Evolutionary conservation across 352 stramenopile genomes (phyloP).

Genomic region (Globisporangium cystogenes): DNA sequence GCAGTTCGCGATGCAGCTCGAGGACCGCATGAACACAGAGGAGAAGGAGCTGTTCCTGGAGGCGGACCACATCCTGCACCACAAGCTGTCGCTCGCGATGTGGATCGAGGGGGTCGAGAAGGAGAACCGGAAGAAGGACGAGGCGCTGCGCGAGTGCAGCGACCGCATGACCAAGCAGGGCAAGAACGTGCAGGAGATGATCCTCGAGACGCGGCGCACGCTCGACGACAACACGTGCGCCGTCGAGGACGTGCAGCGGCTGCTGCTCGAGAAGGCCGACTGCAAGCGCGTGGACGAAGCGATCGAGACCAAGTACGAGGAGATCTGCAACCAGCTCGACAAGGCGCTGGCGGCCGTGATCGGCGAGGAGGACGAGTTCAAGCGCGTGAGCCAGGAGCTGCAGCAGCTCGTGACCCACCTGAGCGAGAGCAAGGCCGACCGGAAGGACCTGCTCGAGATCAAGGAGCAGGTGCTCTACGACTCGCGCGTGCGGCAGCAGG

Average conservation of each 20-base stretch:
- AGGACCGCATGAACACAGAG: constrained; percentile 77
- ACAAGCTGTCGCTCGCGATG: constrained; percentile 68
- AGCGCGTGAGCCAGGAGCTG: constrained; percentile 75
- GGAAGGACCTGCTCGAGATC: constrained; percentile 80
- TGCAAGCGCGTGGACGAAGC: constrained; percentile 81
- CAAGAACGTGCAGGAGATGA: constrained; percentile 82
- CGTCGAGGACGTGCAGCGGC: constrained; percentile 74
- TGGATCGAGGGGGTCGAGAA: constrained; percentile 77
- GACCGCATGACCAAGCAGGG: constrained; percentile 82
- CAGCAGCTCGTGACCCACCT: constrained; percentile 80
- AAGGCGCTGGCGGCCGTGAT: constrained; percentile 81
- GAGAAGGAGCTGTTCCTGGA: constrained; percentile 78
- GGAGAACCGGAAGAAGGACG: constrained; percentile 63
- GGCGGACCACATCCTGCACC: constrained; percentile 76
- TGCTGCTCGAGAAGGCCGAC: constrained; percentile 77
- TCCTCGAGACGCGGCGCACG: constrained; percentile 73
- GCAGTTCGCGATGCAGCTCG: constrained; percentile 79
- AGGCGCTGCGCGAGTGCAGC: constrained; percentile 70
- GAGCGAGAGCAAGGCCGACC: constrained; percentile 78
- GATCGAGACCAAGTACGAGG: constrained; percentile 89
- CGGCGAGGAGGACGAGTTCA: constrained; percentile 87
- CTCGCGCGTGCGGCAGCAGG: constrained; percentile 78
- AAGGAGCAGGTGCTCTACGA: constrained; percentile 87
- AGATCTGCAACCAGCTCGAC: constrained; percentile 90
- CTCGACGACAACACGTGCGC: constrained; percentile 83